phyloP scores from a whole-genome alignment of 2,329 filamentous ascomycete species.

The Stemphylium vesicarium region DNA sequence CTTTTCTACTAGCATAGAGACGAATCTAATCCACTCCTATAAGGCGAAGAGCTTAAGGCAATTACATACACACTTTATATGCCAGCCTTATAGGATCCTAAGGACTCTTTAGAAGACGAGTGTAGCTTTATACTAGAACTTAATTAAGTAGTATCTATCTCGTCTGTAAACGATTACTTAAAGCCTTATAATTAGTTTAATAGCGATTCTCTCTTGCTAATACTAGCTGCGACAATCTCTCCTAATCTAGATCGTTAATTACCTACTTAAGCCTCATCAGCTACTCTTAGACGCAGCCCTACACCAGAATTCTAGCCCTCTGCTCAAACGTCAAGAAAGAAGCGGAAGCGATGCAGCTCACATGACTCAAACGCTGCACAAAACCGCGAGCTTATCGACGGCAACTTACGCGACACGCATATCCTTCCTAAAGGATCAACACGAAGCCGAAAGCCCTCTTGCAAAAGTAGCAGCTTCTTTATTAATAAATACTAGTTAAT shows the following conservation, averaged over 20 bases:
- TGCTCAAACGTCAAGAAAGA: slow-evolving; percentile 14
- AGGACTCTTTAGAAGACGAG: slow-evolving; percentile 1
- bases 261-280: slow-evolving; percentile 4
- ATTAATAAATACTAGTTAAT: slow-evolving; percentile 17
- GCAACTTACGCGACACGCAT: slow-evolving; percentile 8
- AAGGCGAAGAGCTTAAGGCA: background rate
- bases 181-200: background rate
- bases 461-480: slow-evolving; percentile 20
- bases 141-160: background rate
- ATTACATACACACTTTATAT: background rate
- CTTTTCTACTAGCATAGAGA: background rate
- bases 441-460: slow-evolving; percentile 9
- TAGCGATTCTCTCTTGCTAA: background rate
- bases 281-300: slow-evolving; percentile 1
- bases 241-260: slow-evolving; percentile 1
- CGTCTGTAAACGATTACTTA: background rate
- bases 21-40: background rate
- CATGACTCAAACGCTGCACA: slow-evolving; percentile 8
- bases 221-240: slow-evolving; percentile 6
- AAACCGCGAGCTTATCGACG: slow-evolving; percentile 14
- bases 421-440: slow-evolving; percentile 14
- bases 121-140: background rate
- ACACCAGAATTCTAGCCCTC: slow-evolving; percentile 6
- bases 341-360: slow-evolving; percentile 8
- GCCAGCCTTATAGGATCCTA: background rate